Evolutionary conservation across 768 basidiomycete species (phyloP).

Genomic region (Rhizopogon vinicolor): DNA sequence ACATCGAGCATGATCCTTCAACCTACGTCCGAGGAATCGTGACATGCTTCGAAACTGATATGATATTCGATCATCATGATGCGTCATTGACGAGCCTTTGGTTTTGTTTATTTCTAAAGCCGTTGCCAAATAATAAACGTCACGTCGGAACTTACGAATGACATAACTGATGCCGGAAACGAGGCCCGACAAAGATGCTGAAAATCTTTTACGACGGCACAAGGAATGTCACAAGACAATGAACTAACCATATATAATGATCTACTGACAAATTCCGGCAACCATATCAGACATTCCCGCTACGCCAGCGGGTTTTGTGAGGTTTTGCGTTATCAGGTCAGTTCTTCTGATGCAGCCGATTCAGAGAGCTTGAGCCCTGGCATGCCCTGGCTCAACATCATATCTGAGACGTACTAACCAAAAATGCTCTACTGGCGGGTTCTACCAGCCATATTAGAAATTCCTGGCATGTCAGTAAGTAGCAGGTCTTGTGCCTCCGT

Average conservation of each 20-base stretch:
- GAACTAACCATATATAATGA: neutral
- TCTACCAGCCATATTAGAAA: too few species aligned
- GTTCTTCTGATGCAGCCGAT: too few species aligned
- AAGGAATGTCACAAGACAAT: neutral
- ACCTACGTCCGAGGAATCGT: neutral
- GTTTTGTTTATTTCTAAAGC: slow-evolving; percentile 1
- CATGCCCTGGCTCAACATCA: too few species aligned
- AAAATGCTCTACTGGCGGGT: too few species aligned
- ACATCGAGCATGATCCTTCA: neutral
- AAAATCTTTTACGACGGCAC: neutral
- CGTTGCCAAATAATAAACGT: neutral
- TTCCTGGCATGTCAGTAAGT: too few species aligned
- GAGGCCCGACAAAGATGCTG: neutral
- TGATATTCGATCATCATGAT: neutral
- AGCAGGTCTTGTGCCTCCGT: too few species aligned
- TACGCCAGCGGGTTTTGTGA: too few species aligned
- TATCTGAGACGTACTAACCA: too few species aligned
- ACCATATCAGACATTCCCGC: neutral
- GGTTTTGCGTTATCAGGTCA: too few species aligned
- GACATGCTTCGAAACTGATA: neutral
- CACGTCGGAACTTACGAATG: neutral
- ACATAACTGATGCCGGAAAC: neutral
- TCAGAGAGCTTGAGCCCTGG: too few species aligned
- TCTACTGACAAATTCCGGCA: neutral
- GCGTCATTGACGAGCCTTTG: neutral